Base-by-base conservation (phyloP, 345 rosid genomes). In the Erysimum cheiranthoides region DNA sequence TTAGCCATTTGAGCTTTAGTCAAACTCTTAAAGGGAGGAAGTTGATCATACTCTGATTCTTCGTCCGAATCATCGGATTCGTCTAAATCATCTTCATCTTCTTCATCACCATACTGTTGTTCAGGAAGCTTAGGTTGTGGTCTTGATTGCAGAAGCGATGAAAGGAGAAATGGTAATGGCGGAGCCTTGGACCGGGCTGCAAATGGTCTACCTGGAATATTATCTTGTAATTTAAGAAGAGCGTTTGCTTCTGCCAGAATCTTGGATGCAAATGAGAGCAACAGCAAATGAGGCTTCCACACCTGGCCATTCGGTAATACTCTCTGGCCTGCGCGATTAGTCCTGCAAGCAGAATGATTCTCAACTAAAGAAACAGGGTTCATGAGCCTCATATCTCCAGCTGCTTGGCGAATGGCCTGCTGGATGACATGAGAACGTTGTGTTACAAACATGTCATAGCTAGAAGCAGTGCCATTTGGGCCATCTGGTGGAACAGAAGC, bases 401-500 rank as follows among this genome's bases (percentile, higher is more conserved):
- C 98, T 61, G 99, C 98, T 82, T 89, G 96, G 43, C 99, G 97
- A 78, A 96, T 96, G 31, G 98, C 97, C 75, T 89, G 96, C 82
- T 93, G 99, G 58, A 96, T 96, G 65, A 88, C 94, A 80, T 93
- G 98, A 30, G 97, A 87, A 25, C 98, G 91, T 53, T 96, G 98
- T 32, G 99, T 93, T 65, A 96, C 98, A 87, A 93, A 96, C 96
- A 93, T 87, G 47, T 96, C 99, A 74, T 96, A 95, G 81, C 96
- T 89, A 49, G 97, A 89, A 66, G 94, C 91, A 71, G 89, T 85
- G 59, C 98, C 99, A 76, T 93, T 91, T 3, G 96, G 98, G 50
- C 98, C 99, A 82, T 95, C 99, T 62, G 99, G 98, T 32, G 99
- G 99, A 83, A 92, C 98, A 74, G 98, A 91, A 47, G 98, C 99